Base-by-base conservation (phyloP, 2,329 filamentous ascomycete species). In the Pyrenophora graminea region DNA sequence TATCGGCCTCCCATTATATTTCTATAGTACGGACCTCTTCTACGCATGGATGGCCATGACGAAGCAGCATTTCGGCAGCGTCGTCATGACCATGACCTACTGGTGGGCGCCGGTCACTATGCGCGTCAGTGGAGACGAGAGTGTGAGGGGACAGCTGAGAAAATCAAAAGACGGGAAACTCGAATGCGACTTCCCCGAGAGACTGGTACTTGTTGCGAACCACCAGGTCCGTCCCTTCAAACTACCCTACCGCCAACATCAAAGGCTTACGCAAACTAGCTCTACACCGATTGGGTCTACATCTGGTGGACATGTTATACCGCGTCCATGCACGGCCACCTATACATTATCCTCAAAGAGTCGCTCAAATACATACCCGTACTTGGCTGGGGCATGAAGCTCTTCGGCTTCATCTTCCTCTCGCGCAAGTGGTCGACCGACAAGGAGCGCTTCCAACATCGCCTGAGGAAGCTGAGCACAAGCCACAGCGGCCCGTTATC, bases 241-340 rank as follows among this genome's bases (percentile, higher is more conserved):
- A 3, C n/a, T 8, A n/a, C 21, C 18, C 23, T 2, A 18, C 2
- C 4, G 2, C 13, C 1, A 31, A 21, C 17, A 37, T n/a, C 10
- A 17, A 13, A 25, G 30, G 37, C 64, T 68, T 31, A 69, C 45
- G 6, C 9, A 30, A 4, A 30, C 3, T 50, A 77, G 85, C 87
- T 93, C 56, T 93, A 93, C 72, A 92, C 90, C 8, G 90, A 95
- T 75, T 95, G 90, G 90, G 74, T 95, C 17, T 96, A 95, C 71
- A 82, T 96, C n/a, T 96, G 91, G 91, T 95, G 91, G 91, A 85
- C 88, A 18, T 88, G 85, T 40, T 95, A 95, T 67, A 88, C 88
- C 30, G 85, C 87, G 37, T 79, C 80, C 32, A 90, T 90, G 84
- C 89, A 94, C 66, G 91, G 91, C 8, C 88, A 92, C 69, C 80